Base-by-base conservation (phyloP, 1,284 basidiomycete genomes). In the Prillingera fragicola region DNA sequence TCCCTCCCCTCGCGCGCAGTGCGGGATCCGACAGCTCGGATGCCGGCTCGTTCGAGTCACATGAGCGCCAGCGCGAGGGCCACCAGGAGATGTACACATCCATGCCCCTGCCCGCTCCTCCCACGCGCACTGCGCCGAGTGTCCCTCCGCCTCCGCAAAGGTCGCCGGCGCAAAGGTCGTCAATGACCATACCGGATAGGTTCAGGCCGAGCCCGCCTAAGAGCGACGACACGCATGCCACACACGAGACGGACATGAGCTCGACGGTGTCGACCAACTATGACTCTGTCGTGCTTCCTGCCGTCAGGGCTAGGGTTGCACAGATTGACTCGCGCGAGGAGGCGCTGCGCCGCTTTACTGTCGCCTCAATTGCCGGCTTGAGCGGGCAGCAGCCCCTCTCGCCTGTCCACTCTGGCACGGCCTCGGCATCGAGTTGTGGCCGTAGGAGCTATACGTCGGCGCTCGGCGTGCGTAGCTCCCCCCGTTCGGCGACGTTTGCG, bases 311-410 rank as follows among this genome's bases (percentile, higher is more conserved):
- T 19, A 67, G 65, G 43, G 63, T 70, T 15, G 57, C 52, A 8
- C 62, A 65, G 43, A 48, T 71, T 23, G 62, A 71, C 41, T 54
- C 54, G 15, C 52, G 68, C 8, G 56, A 66, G 22, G 59, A 65
- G 38, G 63, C 65, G 0, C 45, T 68, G 27, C 49, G 63, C 15
- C 61, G 61, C 33, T 65, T 69, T 41, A 59, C 60, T 17, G 60
- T 66, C n/a, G 53, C 51, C 1, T 55, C 56, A 5, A 55, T 54
- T 8, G 52, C 51, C 1, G 46, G 38, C 8, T 28, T 41, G n/a
- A 17, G n/a, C n/a, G n/a, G 4, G 14, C 26, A 41, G 18, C 38
- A 8, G 15, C 14, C 24, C 21, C 31, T 15, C 22, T 38, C 35
- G n/a, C n/a, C n/a, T n/a, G n/a, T n/a, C n/a, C n/a, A n/a, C n/a